Conservation (phyloP, 2,329 filamentous ascomycete genomes). For the Beauveria sp. region DNA sequence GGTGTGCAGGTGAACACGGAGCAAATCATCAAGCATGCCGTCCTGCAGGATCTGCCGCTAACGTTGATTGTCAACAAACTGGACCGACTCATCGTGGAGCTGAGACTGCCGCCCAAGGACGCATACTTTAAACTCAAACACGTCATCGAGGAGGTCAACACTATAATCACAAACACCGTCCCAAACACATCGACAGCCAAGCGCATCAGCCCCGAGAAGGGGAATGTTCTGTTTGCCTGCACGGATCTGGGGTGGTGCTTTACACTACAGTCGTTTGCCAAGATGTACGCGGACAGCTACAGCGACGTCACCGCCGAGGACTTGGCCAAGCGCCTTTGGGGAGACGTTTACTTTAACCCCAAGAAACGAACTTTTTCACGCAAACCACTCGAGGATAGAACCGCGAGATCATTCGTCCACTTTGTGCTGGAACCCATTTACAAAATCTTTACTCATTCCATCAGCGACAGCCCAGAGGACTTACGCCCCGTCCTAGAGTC, state of each 20-base stretch:
- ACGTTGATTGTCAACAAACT: conserved; percentile 95
- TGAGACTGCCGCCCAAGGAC: conserved; percentile 88
- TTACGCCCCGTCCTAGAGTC: conserved; percentile 70
- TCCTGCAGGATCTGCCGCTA: conserved; percentile 80
- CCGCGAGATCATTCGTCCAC: conserved; percentile 83
- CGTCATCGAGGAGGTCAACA: conserved; percentile 97
- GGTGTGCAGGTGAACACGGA: conserved; percentile 99
- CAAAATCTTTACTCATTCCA: conserved; percentile 91
- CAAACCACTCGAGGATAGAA: conserved; percentile 71
- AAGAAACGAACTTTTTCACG: conserved; percentile 83
- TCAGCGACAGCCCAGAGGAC: conserved; percentile 82
- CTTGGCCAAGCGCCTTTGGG: conserved; percentile 83
- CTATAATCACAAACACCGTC: conserved; percentile 78
- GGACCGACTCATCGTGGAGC: conserved; percentile 86
- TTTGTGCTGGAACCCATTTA: conserved; percentile 96
- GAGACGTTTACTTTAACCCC: conserved; percentile 94
- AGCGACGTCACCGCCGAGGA: conserved; percentile 73
- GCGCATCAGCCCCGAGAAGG: conserved; percentile 88
- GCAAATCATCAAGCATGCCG: conserved; percentile 92
- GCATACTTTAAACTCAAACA: conserved; percentile 99
- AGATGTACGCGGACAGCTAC: conserved; percentile 90
- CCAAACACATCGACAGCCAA: conserved; percentile 72
- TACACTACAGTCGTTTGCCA: conserved; percentile 85
- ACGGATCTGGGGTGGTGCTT: conserved; percentile 96
- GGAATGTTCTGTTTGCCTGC: conserved; percentile 95